A percentile compares a stretch with the other conserved stretches of the same genome.
These are phyloP conservation scores for Ophiostoma australiae DNA, from an alignment of 2,329 filamentous ascomycete genomes.

Conservation along the genomic window DNA sequence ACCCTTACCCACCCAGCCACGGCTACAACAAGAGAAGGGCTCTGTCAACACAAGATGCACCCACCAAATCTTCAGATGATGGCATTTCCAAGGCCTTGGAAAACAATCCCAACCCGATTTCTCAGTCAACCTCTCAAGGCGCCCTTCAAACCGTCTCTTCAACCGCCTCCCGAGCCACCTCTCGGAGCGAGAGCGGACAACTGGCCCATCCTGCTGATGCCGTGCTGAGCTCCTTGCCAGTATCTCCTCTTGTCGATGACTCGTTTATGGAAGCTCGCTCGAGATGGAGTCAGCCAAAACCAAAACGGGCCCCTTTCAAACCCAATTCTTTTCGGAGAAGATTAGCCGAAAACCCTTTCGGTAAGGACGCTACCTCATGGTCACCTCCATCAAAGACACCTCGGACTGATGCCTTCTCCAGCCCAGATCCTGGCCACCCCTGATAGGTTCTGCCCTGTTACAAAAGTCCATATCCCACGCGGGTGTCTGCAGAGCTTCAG, in stretches of 20 bases:
- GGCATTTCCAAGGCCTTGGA: neutral
- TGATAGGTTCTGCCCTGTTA: conserved; percentile 23
- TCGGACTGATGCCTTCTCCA: conserved; percentile 31
- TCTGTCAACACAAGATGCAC: neutral
- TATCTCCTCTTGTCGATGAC: conserved; percentile 53
- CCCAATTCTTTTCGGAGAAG: conserved; percentile 49
- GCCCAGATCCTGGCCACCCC: conserved; percentile 40
- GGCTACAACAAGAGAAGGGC: neutral
- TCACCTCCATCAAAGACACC: neutral
- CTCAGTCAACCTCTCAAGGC: neutral
- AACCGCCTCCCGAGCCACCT: neutral
- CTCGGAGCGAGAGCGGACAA: neutral
- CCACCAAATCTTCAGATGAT: neutral
- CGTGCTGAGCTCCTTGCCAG: conserved; percentile 37
- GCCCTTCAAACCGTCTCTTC: neutral
- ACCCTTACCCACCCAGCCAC: neutral
- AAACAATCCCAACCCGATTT: neutral
- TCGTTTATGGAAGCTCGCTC: conserved; percentile 43
- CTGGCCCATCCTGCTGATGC: neutral
- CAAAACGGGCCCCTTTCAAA: conserved; percentile 33
- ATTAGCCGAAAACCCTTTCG: conserved; percentile 59
- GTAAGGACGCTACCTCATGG: conserved; percentile 35
- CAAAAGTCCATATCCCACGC: conserved; percentile 28
- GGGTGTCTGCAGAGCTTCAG: conserved; percentile 62
- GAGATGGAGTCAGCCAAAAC: conserved; percentile 40